phyloP scores from a whole-genome alignment of 2,329 filamentous ascomycete genomes.

The Uncinocarpus reesii region DNA sequence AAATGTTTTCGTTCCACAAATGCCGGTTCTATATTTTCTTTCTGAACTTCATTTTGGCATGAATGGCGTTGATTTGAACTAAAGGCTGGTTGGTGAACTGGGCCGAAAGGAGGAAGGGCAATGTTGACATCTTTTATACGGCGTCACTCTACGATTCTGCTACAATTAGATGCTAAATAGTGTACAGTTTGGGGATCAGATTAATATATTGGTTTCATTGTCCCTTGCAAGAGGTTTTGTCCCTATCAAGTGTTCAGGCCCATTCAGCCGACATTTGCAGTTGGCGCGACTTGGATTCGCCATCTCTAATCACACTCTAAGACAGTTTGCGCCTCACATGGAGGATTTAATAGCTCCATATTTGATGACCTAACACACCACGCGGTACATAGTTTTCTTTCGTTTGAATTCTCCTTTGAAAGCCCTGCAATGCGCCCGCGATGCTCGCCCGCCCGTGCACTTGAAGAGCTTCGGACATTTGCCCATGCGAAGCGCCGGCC shows the following conservation, averaged over 20 bases:
- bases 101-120: neutral
- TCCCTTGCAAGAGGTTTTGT: too few relatives aligned
- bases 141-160: neutral
- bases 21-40: neutral
- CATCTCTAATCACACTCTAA: too few relatives aligned
- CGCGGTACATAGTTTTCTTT: neutral
- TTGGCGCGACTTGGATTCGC: too few relatives aligned
- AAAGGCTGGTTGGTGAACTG: neutral
- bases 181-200: constrained; percentile 4
- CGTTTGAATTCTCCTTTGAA: neutral
- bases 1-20: neutral
- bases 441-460: constrained; percentile 4
- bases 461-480: constrained; percentile 10
- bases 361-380: neutral
- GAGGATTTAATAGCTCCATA: too few relatives aligned
- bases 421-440: constrained; percentile 12
- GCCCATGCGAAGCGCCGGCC: neutral
- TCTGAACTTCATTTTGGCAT: constrained; percentile 10
- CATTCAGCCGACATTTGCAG: too few relatives aligned
- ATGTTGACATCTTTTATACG: neutral
- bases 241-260: too few relatives aligned
- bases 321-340: too few relatives aligned
- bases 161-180: constrained; percentile 6
- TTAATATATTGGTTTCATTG: neutral
- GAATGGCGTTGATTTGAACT: constrained; percentile 11